A percentile compares a stretch with the other conserved stretches of the same genome.
Conservation (phyloP, 1,284 basidiomycete genomes). For the Gymnopus androsaceus region DNA sequence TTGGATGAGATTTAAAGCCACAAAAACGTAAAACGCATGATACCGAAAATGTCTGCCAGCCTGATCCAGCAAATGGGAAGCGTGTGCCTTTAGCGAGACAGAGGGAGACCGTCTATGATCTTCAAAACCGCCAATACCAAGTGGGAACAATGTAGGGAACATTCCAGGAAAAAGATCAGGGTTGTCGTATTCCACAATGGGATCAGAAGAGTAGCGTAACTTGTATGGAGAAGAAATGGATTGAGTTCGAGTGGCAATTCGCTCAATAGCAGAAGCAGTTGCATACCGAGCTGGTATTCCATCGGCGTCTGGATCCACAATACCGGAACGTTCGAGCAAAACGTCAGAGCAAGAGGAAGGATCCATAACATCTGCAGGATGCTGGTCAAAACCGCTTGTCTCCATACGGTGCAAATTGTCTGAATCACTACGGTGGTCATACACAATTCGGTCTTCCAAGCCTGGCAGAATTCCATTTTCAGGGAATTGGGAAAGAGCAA, state of each 20-base stretch:
- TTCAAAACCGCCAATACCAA: constrained; percentile 35
- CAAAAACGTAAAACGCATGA: constrained; percentile 35
- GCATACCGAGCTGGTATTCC: not conserved
- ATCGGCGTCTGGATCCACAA: not conserved
- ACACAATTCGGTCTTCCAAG: constrained; percentile 18
- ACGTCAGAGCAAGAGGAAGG: not conserved
- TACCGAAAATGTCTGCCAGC: constrained; percentile 28
- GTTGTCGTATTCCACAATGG: constrained; percentile 30
- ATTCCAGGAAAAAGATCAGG: constrained; percentile 30
- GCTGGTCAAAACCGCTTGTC: constrained; percentile 17
- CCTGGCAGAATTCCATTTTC: constrained; percentile 22
- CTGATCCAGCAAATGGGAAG: constrained; percentile 22
- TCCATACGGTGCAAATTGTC: constrained; percentile 23
- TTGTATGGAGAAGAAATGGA: constrained; percentile 24
- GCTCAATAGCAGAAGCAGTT: constrained; percentile 24
- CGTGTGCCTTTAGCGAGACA: constrained; percentile 23
- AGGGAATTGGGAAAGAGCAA: constrained; percentile 17
- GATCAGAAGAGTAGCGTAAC: constrained; percentile 15
- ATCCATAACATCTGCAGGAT: constrained; percentile 15
- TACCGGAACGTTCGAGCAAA: not conserved
- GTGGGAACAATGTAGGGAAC: constrained; percentile 36
- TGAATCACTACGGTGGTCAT: constrained; percentile 12
- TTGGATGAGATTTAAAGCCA: constrained; percentile 34
- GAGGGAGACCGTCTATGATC: constrained; percentile 14
- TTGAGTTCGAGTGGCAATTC: constrained; percentile 20